Conservation (phyloP, 2,329 filamentous ascomycete species). For the Phyllosticta capitalensis region DNA sequence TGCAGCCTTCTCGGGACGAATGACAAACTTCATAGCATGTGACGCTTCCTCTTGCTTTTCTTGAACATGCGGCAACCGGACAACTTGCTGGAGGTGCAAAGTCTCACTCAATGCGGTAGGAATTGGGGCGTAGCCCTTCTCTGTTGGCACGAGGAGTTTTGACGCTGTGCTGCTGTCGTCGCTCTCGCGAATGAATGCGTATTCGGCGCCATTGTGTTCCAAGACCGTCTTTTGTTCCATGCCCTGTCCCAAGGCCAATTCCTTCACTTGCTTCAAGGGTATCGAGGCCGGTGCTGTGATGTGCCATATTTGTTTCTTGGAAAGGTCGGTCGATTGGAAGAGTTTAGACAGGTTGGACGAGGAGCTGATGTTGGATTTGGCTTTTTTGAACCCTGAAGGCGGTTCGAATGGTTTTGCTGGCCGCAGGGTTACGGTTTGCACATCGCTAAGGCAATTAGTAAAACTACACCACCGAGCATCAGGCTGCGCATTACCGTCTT, state of each 20-base stretch:
- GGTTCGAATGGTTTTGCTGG: conserved; percentile 28
- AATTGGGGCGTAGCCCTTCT: conserved; percentile 44
- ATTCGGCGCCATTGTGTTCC: conserved; percentile 55
- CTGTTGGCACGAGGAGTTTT: conserved; percentile 52
- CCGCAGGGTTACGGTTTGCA: conserved; percentile 19
- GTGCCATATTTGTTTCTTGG: conserved; percentile 72
- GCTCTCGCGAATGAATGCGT: conserved; percentile 47
- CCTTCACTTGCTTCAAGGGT: conserved; percentile 57
- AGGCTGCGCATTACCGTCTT: not conserved
- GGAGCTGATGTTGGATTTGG: conserved; percentile 36
- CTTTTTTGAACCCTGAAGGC: conserved; percentile 39
- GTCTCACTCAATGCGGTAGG: conserved; percentile 43
- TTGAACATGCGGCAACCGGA: conserved; percentile 41
- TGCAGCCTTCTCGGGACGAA: conserved; percentile 42
- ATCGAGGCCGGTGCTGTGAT: conserved; percentile 64
- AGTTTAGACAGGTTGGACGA: conserved; percentile 32
- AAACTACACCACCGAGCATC: not conserved
- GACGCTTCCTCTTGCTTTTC: conserved; percentile 33
- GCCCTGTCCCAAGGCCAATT: conserved; percentile 52
- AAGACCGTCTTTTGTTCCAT: conserved; percentile 46
- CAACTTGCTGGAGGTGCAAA: conserved; percentile 56
- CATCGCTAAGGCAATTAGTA: conserved; percentile 17
- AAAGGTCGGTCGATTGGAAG: conserved; percentile 49
- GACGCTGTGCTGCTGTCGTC: conserved; percentile 44
- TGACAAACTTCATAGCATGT: conserved; percentile 34